phyloP scores from a whole-genome alignment of 2,329 filamentous ascomycete species.

The Aspergillus sp. region DNA sequence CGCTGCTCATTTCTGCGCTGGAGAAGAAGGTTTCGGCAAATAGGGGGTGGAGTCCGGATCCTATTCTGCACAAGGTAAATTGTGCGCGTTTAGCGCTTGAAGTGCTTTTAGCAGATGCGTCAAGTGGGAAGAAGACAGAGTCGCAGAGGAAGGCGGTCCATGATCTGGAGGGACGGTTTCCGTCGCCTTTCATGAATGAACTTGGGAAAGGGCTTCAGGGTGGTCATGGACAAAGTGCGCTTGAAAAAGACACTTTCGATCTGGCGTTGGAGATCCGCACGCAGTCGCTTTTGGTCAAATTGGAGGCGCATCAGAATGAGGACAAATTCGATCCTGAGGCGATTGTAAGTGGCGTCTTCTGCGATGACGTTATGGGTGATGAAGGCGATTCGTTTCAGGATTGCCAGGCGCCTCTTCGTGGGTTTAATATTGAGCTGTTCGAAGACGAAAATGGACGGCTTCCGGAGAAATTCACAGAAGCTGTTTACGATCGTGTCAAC shows the following conservation, averaged over 20 bases:
- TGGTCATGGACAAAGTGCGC: slow-evolving; percentile 31
- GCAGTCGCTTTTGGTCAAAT: slow-evolving; percentile 44
- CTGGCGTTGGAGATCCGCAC: slow-evolving; percentile 50
- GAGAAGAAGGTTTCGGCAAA: slow-evolving; percentile 10
- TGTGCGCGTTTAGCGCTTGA: slow-evolving; percentile 35
- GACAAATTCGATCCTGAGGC: slow-evolving; percentile 33
- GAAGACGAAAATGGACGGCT: slow-evolving; percentile 33
- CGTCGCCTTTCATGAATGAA: slow-evolving; percentile 27
- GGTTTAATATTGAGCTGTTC: slow-evolving; percentile 26
- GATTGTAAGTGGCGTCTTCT: slow-evolving; percentile 39
- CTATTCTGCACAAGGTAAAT: slow-evolving; percentile 40
- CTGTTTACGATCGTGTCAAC: slow-evolving; percentile 32
- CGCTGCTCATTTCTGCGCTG: slow-evolving; percentile 22
- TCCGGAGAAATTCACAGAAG: slow-evolving; percentile 26
- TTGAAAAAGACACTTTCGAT: slow-evolving; percentile 40
- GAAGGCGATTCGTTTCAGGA: slow-evolving; percentile 6
- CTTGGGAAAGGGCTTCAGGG: slow-evolving; percentile 13
- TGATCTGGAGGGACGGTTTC: slow-evolving; percentile 28
- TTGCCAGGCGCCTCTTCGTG: slow-evolving; percentile 14
- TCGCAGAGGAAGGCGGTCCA: slow-evolving; percentile 17
- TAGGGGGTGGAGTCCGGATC: slow-evolving; percentile 27
- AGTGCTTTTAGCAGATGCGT: slow-evolving; percentile 23
- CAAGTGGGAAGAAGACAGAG: slow-evolving; percentile 11
- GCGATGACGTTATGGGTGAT: slow-evolving; percentile 13
- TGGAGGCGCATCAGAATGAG: slow-evolving; percentile 28